phyloP scores from a whole-genome alignment of 1,284 basidiomycete species.

The Boletus semigastroideus region DNA sequence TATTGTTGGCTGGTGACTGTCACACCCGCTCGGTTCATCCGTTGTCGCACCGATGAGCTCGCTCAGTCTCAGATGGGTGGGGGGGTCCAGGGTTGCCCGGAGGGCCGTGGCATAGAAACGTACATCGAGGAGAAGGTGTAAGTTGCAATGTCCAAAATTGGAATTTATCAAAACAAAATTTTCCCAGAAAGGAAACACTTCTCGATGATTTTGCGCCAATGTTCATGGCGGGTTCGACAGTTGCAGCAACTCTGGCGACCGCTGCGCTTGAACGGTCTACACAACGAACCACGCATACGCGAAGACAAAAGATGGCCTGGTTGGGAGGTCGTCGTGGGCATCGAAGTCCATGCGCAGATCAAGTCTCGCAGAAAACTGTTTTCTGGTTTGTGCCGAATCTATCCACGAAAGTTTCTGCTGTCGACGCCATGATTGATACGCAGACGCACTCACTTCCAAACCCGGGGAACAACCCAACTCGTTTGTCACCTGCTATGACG shows the following conservation, averaged over 20 bases:
- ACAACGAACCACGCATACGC: slow-evolving; percentile 16
- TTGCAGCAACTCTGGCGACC: slow-evolving; percentile 16
- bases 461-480: slow-evolving; percentile 64
- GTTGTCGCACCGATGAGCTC: no score
- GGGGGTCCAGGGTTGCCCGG: no score
- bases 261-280: slow-evolving; percentile 1
- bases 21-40: no score
- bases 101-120: no score
- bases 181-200: slow-evolving; percentile 20
- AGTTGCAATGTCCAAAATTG: slow-evolving; percentile 5
- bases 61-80: no score
- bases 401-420: neutral
- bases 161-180: neutral
- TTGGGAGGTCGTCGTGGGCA: slow-evolving; percentile 88
- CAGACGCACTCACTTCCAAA: slow-evolving; percentile 54
- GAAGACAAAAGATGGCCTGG: slow-evolving; percentile 52
- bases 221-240: slow-evolving; percentile 19
- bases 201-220: slow-evolving; percentile 22
- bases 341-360: slow-evolving; percentile 96
- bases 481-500: slow-evolving; percentile 82
- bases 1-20: no score
- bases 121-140: no score
- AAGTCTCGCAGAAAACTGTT: slow-evolving; percentile 88
- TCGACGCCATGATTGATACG: slow-evolving; percentile 1
- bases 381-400: slow-evolving; percentile 59